Conservation (phyloP, 768 basidiomycete species). For the Bullera alba region DNA sequence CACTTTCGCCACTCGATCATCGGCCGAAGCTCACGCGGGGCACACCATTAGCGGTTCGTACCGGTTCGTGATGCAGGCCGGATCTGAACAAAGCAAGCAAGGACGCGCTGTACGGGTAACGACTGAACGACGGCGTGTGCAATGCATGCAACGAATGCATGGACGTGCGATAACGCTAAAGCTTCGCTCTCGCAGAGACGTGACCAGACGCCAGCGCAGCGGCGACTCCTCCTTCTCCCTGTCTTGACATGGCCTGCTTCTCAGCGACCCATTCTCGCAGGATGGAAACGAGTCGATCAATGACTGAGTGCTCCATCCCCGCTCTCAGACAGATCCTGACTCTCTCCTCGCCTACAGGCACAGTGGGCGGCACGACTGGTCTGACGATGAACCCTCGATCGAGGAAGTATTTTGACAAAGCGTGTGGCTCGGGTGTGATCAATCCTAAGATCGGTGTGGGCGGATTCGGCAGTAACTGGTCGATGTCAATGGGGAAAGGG, state of each 20-base stretch:
- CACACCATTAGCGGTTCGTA: too few relatives aligned
- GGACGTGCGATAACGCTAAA: not conserved
- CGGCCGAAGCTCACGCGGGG: too few relatives aligned
- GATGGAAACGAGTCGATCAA: constrained; percentile 55
- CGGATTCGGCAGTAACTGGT: constrained; percentile 46
- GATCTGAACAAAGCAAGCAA: too few relatives aligned
- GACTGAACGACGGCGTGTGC: too few relatives aligned
- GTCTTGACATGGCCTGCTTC: too few relatives aligned
- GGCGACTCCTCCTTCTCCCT: too few relatives aligned
- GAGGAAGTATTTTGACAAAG: constrained; percentile 62
- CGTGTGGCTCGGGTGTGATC: constrained; percentile 66
- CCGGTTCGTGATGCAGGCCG: too few relatives aligned
- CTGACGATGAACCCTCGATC: constrained; percentile 44
- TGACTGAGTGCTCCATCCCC: constrained; percentile 59
- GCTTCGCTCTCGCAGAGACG: not conserved
- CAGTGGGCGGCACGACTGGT: constrained; percentile 61
- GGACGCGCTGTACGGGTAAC: too few relatives aligned
- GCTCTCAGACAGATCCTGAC: constrained; percentile 85
- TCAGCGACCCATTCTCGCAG: constrained; percentile 46
- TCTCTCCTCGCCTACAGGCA: constrained; percentile 75
- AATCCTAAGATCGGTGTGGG: constrained; percentile 78
- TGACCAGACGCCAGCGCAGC: not conserved
- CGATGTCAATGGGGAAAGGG: not conserved
- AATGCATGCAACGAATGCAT: too few relatives aligned
- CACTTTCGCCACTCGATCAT: too few relatives aligned